Evolutionary conservation across 2,329 filamentous ascomycete genomes (phyloP).

Genomic region (Thielaviopsis musarum): DNA sequence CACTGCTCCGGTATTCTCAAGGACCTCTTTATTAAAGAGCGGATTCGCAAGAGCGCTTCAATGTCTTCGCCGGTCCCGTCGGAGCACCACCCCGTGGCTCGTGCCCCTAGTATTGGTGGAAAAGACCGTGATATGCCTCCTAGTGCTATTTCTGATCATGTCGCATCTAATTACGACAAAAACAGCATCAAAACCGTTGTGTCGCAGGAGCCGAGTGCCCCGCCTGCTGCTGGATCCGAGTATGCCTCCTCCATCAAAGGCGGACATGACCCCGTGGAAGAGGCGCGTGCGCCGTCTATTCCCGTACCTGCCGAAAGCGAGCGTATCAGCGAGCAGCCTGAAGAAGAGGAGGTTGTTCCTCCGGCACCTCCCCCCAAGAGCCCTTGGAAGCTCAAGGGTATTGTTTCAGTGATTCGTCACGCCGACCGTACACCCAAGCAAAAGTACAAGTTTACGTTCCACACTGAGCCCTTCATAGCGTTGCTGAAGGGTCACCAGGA

Average conservation of each 20-base stretch:
- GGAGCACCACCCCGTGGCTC: conserved; percentile 26
- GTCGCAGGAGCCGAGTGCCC: background rate
- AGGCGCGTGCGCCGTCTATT: conserved; percentile 22
- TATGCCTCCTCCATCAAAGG: conserved; percentile 6
- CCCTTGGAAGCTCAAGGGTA: conserved; percentile 94
- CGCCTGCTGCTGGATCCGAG: conserved; percentile 3
- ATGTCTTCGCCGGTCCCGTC: conserved; percentile 31
- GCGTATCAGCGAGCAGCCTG: background rate
- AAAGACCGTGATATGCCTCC: background rate
- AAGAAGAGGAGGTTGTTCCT: conserved; percentile 15
- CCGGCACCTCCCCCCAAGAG: conserved; percentile 64
- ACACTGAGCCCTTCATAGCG: conserved; percentile 89
- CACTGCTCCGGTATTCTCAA: conserved; percentile 73
- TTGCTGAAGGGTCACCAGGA: conserved; percentile 90
- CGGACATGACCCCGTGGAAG: conserved; percentile 1
- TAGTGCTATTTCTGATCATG: background rate
- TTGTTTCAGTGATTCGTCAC: conserved; percentile 90
- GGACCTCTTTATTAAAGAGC: conserved; percentile 76
- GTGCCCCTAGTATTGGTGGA: conserved; percentile 7
- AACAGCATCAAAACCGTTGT: background rate
- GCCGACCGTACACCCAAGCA: conserved; percentile 96
- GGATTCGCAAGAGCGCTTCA: conserved; percentile 43
- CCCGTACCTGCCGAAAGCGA: conserved; percentile 17
- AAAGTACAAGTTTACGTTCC: conserved; percentile 98
- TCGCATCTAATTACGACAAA: background rate